A percentile compares a stretch with the other conserved stretches of the same genome.
phyloP scores from a whole-genome alignment of 2,329 filamentous ascomycete species.

The Leptosphaerulina australis region DNA sequence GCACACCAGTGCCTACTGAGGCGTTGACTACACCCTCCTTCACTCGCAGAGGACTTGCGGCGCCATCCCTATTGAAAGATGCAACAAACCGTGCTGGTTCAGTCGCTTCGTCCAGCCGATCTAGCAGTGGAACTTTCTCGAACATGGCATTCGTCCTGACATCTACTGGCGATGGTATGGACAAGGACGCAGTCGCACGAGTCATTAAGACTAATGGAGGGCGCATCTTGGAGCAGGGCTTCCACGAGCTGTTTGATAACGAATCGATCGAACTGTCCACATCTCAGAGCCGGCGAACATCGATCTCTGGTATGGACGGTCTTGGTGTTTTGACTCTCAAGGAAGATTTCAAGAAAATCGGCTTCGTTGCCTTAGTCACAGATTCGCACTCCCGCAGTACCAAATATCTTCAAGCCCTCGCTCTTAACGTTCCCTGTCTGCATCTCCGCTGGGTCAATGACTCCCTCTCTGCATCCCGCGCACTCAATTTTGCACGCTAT shows the following conservation, averaged over 20 bases:
- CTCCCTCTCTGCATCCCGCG: conserved; percentile 65
- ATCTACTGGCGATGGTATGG: conserved; percentile 61
- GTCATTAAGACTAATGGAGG: conserved; percentile 76
- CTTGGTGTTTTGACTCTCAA: conserved; percentile 59
- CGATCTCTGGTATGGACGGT: conserved; percentile 21
- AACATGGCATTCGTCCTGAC: conserved; percentile 90
- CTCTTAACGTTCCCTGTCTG: conserved; percentile 85
- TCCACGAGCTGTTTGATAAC: conserved; percentile 76
- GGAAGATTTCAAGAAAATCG: conserved; percentile 59
- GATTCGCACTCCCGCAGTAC: conserved; percentile 83
- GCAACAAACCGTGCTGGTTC: conserved; percentile 36
- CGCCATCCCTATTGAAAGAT: conserved; percentile 36
- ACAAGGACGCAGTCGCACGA: conserved; percentile 63
- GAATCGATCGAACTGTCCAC: conserved; percentile 34
- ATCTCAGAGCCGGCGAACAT: conserved; percentile 22
- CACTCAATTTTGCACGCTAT: conserved; percentile 80
- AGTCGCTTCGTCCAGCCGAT: conserved; percentile 34
- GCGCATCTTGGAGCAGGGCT: conserved; percentile 72
- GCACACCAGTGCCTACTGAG: conserved; percentile 38
- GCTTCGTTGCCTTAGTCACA: conserved; percentile 85
- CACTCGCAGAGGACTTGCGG: conserved; percentile 49
- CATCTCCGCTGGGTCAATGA: conserved; percentile 80
- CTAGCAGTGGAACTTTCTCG: conserved; percentile 64
- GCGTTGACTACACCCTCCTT: conserved; percentile 57
- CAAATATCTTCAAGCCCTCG: conserved; percentile 94